Base-by-base conservation (phyloP, 139 green algal genomes). In the Closterium sp. region DNA sequence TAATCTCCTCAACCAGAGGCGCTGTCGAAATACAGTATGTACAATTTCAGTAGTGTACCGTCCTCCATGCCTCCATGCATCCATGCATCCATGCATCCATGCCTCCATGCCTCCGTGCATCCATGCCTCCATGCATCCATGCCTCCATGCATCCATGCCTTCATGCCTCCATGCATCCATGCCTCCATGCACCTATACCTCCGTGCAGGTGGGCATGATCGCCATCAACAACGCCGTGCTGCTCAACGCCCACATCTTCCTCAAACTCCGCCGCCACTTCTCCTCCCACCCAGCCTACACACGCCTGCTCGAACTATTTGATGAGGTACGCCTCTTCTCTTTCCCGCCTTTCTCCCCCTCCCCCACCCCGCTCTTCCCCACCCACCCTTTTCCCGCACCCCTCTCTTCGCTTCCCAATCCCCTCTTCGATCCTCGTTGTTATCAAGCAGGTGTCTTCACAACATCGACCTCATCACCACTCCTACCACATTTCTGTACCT, bases 161-260 rank as follows among this genome's bases (percentile, higher is more conserved):
- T 12, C 3, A 66, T 12, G 1, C 38, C 9, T 66, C 38, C 38
- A 66, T 16, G 38, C 38, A 66, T 12, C 38, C 38, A 66, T 66
- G 38, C 4, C 12, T 10, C 3, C 38, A 1, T 66, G 2, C 38
- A 19, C 12, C 55, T 19, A 76, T 76, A 19, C 16, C 23, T 19
- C 55, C 55, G 25, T 76, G 55, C 55, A 98, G 95, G 98, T 99
- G 30, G 97, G 97, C 12, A 95, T 99, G 94, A 95, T 98, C 84
- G 98, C 98, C 9, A 97, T 96, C 96, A 99, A 99, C 91, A 98
- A 99, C 94, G 97, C 96, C 95, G 99, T 99, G 90, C 94, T 99
- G 43, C 95, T 99, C 34, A 98, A 99, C 92, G 96, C 95, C 76
- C 96, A 95, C 94, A 98, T 99, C 94, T 99, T 98, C 95, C 93